Base-by-base conservation (phyloP, 768 basidiomycete genomes). In the Trametes meyenii region DNA sequence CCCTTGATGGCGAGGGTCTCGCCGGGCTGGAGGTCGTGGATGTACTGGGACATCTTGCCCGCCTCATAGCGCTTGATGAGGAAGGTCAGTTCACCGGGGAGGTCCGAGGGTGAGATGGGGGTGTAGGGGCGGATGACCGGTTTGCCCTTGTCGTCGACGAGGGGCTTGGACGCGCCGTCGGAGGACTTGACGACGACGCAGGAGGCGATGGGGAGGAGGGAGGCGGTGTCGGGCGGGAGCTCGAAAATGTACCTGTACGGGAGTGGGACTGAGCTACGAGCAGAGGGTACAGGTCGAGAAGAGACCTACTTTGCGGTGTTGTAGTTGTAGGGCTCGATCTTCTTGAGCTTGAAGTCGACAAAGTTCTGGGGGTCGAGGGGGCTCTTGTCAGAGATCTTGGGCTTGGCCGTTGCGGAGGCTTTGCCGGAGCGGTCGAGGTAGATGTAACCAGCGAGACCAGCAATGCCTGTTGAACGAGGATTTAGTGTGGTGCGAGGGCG, bases 101-200 rank as follows among this genome's bases (percentile, higher is more conserved):
- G 70, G 60, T 94, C 86, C 8, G 92, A 83, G 0, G 85, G 76
- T 21, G 95, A 95, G 65, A 94, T 85, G 54, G 97, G 94, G 4
- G 97, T 99, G 76, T 99, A 99, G 0, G 97, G 93, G 55, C 94
- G 85, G 65, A 89, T 81, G 74, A 95, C 85, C 52, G 93, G 91
- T 67, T 93, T 94, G 63, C 94, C 96, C 70, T 94, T 92, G 69
- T 75, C 79, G 72, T 88, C 88, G 63, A 84, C 81, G 46, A 89
- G 77, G 38, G 77, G 80, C 51, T 85, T 85, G 19, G 85, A 80
- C 64, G 56, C 40, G 51, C 67, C 66, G 17, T 88, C 83, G 0
- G 90, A 85, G 16, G 93, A 79, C 75, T 86, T 89, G 67, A 95
- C 84, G 55, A 93, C 71, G 16, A 98, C 79, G 64, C 87, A 90